Conservation (phyloP, 2,329 filamentous ascomycete genomes). For the Fusarium sp. region DNA sequence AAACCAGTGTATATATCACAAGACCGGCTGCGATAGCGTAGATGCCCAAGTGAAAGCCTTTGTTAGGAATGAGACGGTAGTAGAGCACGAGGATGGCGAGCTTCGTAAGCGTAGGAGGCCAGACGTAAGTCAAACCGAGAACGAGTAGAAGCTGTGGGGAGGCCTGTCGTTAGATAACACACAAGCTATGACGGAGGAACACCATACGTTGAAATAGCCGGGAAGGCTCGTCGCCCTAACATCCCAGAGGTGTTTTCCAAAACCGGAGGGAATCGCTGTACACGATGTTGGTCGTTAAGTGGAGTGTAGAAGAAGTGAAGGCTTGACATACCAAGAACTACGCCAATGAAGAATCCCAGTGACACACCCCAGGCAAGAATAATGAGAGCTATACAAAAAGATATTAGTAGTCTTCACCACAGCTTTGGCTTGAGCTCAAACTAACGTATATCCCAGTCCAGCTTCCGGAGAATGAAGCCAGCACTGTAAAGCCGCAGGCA, state of each 20-base stretch:
- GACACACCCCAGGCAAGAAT: conserved; percentile 5
- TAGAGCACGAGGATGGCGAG: conserved; percentile 12
- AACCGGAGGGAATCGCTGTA: conserved; percentile 7
- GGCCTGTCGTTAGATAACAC: too few species aligned
- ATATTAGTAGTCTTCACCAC: neutral
- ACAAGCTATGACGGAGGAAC: too few species aligned
- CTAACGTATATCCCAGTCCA: conserved; percentile 14
- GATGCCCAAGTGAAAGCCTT: neutral
- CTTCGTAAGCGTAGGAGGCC: conserved; percentile 18
- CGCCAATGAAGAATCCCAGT: conserved; percentile 3
- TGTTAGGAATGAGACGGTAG: conserved; percentile 4
- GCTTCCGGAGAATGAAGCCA: neutral
- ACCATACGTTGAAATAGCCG: neutral
- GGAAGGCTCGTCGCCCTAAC: neutral
- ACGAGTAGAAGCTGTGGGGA: neutral
- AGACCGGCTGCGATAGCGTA: conserved; percentile 5
- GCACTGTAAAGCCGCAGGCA: neutral
- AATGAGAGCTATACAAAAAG: neutral
- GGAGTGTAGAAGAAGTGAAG: too few species aligned
- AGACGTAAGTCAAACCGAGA: conserved; percentile 10
- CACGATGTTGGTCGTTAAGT: too few species aligned
- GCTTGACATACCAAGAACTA: neutral
- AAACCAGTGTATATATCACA: conserved; percentile 8
- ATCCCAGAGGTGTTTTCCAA: conserved; percentile 19
- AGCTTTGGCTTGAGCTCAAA: too few species aligned